Conservation (phyloP, 495 filamentous ascomycete genomes). For the Platismatia glauca region DNA sequence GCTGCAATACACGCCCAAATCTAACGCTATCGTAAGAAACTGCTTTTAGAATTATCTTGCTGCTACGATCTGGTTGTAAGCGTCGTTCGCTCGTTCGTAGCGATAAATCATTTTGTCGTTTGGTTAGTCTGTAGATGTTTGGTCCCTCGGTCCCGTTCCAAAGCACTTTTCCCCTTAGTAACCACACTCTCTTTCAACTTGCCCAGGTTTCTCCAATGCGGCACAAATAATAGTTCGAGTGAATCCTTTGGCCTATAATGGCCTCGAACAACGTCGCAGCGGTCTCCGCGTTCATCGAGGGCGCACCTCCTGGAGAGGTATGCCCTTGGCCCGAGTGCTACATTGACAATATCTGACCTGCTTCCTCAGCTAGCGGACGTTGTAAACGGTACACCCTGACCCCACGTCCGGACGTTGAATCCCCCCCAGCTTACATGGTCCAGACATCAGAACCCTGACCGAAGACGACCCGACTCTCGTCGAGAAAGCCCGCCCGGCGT, state of each 20-base stretch:
- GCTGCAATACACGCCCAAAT: not conserved
- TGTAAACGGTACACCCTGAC: constrained; percentile 57
- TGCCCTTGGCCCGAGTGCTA: constrained; percentile 19
- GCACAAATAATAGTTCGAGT: not conserved
- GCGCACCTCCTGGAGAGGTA: constrained; percentile 96
- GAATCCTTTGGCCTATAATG: not conserved
- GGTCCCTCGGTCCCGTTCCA: not conserved
- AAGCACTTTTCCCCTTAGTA: not conserved
- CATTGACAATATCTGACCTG: constrained; percentile 6
- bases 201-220: not conserved
- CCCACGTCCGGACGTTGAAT: not conserved
- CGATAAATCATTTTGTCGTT: not conserved
- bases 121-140: not conserved
- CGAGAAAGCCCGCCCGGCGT: constrained; percentile 65
- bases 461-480: constrained; percentile 59
- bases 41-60: not conserved
- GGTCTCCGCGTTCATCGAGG: constrained; percentile 81
- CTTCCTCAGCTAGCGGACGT: constrained; percentile 71
- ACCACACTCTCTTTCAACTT: not conserved
- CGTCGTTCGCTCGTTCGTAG: not conserved
- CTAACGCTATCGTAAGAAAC: no score
- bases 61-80: not conserved
- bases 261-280: constrained; percentile 42
- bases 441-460: constrained; percentile 85
- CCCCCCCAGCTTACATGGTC: not conserved